Conservation (phyloP, 106 monocot genomes). For the Amphibolis antarctica region DNA sequence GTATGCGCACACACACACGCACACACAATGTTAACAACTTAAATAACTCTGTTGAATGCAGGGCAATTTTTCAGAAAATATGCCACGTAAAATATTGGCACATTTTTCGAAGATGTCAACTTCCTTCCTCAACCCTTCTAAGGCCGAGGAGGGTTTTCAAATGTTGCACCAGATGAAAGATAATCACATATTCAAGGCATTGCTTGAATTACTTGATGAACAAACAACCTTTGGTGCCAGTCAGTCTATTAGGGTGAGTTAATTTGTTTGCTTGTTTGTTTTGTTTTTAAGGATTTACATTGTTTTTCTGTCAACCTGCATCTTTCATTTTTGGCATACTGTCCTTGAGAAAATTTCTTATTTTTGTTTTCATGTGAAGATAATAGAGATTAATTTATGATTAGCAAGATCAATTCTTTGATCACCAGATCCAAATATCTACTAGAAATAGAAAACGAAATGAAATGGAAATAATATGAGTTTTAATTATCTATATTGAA, state of each 20-base stretch:
- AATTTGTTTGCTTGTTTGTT: background rate
- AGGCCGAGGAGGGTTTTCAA: slow-evolving; percentile 57
- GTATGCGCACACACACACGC: no score
- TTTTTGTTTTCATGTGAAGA: no score
- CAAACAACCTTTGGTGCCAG: slow-evolving; percentile 23
- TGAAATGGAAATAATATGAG: no score
- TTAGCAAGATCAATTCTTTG: no score
- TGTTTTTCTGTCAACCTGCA: background rate
- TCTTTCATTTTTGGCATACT: background rate
- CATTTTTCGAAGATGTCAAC: slow-evolving; percentile 59
- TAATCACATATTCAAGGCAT: slow-evolving; percentile 60
- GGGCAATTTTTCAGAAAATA: slow-evolving; percentile 47
- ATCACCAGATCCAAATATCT: no score
- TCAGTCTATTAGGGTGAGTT: slow-evolving; percentile 36
- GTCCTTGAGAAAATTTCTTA: background rate
- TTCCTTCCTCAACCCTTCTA: slow-evolving; percentile 47
- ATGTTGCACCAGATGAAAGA: slow-evolving; percentile 82
- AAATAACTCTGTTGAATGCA: slow-evolving; percentile 13
- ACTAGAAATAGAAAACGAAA: no score
- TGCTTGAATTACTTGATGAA: slow-evolving; percentile 50
- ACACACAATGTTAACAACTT: no score
- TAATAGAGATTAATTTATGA: no score
- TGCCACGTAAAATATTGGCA: slow-evolving; percentile 28
- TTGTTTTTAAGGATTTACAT: background rate
- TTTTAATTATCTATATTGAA: no score